Percentiles rank a stretch among this genome's conserved stretches.
These are phyloP conservation scores for Auricularia sp. DNA, from an alignment of 768 basidiomycete genomes.

Conservation along the genomic window DNA sequence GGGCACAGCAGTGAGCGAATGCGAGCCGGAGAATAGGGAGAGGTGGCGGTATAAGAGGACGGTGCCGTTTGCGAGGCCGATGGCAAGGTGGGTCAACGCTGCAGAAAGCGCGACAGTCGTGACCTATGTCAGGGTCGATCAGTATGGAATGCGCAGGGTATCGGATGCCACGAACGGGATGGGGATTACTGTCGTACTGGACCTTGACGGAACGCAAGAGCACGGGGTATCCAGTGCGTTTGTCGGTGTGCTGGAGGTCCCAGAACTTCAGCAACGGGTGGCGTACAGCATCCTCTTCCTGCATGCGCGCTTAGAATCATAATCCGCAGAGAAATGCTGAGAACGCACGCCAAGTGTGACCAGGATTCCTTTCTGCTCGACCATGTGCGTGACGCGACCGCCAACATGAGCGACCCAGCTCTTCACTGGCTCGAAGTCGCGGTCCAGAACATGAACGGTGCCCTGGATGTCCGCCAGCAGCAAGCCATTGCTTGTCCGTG, in stretches of 20 bases:
- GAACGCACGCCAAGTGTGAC: slow-evolving; percentile 78
- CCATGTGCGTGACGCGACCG: slow-evolving; percentile 81
- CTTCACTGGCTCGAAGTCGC: slow-evolving; percentile 55
- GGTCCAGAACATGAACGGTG: slow-evolving; percentile 63
- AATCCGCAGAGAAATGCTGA: not conserved
- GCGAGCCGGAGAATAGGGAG: slow-evolving; percentile 57
- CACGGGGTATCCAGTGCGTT: slow-evolving; percentile 48
- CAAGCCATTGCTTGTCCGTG: slow-evolving; percentile 52
- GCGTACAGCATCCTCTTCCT: slow-evolving; percentile 68
- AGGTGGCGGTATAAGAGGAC: slow-evolving; percentile 86
- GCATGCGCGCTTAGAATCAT: not conserved
- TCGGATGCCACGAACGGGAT: slow-evolving; percentile 42
- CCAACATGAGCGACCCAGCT: slow-evolving; percentile 75
- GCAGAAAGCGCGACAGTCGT: slow-evolving; percentile 71
- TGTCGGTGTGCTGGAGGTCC: slow-evolving; percentile 68
- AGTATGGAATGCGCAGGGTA: no score
- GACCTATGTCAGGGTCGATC: slow-evolving; percentile 32
- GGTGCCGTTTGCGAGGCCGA: slow-evolving; percentile 91
- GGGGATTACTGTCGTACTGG: slow-evolving; percentile 64
- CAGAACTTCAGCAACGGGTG: slow-evolving; percentile 77
- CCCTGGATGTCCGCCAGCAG: slow-evolving; percentile 83
- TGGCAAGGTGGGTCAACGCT: slow-evolving; percentile 71
- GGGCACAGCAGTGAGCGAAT: slow-evolving; percentile 64
- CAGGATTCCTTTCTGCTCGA: slow-evolving; percentile 67
- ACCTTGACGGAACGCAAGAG: slow-evolving; percentile 69